Evolutionary conservation across 129 eudicot species (phyloP).

Genomic region (Daucus carota): DH1_v3.0 NC_030382.2:27334501-27335000

Average conservation of each 20-base stretch:
- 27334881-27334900: background rate
- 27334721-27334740: background rate
- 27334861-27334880: background rate
- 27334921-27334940: background rate
- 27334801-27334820: too few species aligned
- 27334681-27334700: background rate
- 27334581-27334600: constrained; percentile 12
- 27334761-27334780: background rate
- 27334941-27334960: background rate
- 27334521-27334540: background rate
- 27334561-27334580: background rate
- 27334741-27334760: background rate
- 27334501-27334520: background rate
- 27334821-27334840: too few species aligned
- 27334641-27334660: background rate
- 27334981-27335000: background rate
- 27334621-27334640: constrained; percentile 17
- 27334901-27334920: background rate
- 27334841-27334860: background rate
- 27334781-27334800: background rate
- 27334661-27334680: background rate
- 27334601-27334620: constrained; percentile 12
- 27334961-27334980: background rate
- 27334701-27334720: background rate
- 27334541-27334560: too few species aligned